Base-by-base conservation (phyloP, 2,329 filamentous ascomycete genomes). In the Grosmannia serpens region DNA sequence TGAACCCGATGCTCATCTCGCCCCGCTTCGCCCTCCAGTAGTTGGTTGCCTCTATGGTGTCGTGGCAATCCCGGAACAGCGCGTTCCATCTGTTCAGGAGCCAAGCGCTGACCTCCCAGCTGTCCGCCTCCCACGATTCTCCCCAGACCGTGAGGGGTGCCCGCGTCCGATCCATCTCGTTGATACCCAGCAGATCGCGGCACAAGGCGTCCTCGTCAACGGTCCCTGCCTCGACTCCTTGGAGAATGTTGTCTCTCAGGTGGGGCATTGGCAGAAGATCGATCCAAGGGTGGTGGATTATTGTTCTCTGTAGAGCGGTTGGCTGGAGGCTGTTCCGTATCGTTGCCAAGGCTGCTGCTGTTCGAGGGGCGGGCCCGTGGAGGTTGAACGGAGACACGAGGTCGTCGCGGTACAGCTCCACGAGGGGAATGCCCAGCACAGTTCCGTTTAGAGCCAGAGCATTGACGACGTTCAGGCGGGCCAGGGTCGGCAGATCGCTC, bases 41-140 rank as follows among this genome's bases (percentile, higher is more conserved):
- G 63, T 76, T 75, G 4, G 73, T 75, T n/a, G 67, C 68, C 26
- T 62, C 63, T 5, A 72, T 54, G 29, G 74, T 59, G 49, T 65
- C 60, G 20, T 55, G 61, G 59, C 74, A 77, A 8, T 70, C 73
- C 31, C 66, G 60, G 13, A 77, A 59, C 24, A 75, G 64, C 57
- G 67, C 72, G 3, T 65, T 66, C 69, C 70, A 77, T 55, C 66
- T 67, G 27, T 62, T 60, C 55, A 70, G 60, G 61, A 76, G 75
- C 2, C 65, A 63, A 58, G 71, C 68, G 0, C 68, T 74, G 6
- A 75, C 60, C 63, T 76, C 74, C 75, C 74, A 77, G 50, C 69
- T 71, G 4, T 62, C 56, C 1, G 69, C 58, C 27, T 68, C 60
- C 67, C 73, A 75, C 20, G 73, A 71, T 17, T 70, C 67, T 17